These are phyloP conservation scores for Hortaea sp. DNA, from an alignment of 2,329 filamentous ascomycete genomes.

Conservation along the genomic window DNA sequence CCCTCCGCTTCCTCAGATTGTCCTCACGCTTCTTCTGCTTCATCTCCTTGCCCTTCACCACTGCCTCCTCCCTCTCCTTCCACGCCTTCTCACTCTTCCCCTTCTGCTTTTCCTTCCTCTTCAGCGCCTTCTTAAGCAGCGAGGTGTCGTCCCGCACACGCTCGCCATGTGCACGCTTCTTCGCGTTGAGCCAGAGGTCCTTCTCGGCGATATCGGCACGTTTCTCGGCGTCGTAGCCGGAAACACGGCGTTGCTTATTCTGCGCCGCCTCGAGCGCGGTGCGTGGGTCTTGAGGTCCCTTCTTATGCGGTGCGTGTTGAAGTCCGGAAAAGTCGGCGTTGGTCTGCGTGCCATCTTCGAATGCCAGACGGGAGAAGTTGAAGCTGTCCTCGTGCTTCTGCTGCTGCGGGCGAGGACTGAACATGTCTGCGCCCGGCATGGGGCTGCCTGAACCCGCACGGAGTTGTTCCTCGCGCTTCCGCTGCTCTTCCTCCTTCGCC, in stretches of 20 bases:
- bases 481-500: slow-evolving; percentile 70
- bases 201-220: slow-evolving; percentile 83
- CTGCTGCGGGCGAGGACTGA: slow-evolving; percentile 36
- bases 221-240: slow-evolving; percentile 66
- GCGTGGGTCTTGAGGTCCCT: slow-evolving; percentile 74
- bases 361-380: slow-evolving; percentile 83
- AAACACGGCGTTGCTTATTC: slow-evolving; percentile 73
- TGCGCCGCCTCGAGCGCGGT: slow-evolving; percentile 78
- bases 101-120: slow-evolving; percentile 69
- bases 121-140: slow-evolving; percentile 85
- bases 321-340: slow-evolving; percentile 57
- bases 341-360: slow-evolving; percentile 72
- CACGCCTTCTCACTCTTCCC: slow-evolving; percentile 19
- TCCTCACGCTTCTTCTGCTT: slow-evolving; percentile 41
- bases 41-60: slow-evolving; percentile 38
- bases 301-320: slow-evolving; percentile 57
- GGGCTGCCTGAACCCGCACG: slow-evolving; percentile 48
- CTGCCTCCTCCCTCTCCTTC: slow-evolving; percentile 36
- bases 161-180: slow-evolving; percentile 80
- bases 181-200: slow-evolving; percentile 85
- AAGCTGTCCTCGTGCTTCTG: slow-evolving; percentile 52
- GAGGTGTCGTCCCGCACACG: slow-evolving; percentile 78
- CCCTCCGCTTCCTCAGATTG: slow-evolving; percentile 59
- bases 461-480: slow-evolving; percentile 43
- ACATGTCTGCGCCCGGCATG: slow-evolving; percentile 29